Evolutionary conservation across 345 rosid genomes (phyloP).

Genomic region (Rhodomyrtus tomentosa): DNA sequence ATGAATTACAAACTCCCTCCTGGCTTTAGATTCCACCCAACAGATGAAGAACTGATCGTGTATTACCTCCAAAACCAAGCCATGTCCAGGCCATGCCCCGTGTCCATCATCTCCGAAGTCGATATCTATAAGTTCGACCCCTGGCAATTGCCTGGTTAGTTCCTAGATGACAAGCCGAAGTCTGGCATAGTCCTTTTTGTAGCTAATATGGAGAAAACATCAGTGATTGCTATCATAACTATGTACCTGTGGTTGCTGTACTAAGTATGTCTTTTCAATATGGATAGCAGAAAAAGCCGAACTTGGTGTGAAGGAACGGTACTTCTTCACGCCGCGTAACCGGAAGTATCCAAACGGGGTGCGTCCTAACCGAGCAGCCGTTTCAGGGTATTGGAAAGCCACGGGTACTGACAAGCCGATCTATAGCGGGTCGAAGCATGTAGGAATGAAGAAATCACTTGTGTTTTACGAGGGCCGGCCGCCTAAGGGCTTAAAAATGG

Average conservation of each 20-base stretch:
- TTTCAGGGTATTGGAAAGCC: constrained; percentile 69
- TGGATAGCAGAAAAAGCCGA: constrained; percentile 28
- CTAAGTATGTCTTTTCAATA: neutral
- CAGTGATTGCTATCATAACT: neutral
- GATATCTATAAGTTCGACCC: constrained; percentile 91
- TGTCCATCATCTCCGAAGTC: constrained; percentile 69
- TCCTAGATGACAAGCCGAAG: neutral
- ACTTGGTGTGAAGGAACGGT: constrained; percentile 54
- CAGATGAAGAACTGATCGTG: constrained; percentile 77
- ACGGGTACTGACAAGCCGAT: constrained; percentile 58
- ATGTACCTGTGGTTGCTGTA: neutral
- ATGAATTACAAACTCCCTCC: constrained; percentile 41
- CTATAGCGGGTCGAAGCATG: constrained; percentile 26
- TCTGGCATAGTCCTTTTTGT: neutral
- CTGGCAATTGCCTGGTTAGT: constrained; percentile 84
- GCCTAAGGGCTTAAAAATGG: constrained; percentile 65
- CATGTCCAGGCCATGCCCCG: constrained; percentile 65
- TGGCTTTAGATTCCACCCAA: constrained; percentile 89
- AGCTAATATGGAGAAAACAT: neutral
- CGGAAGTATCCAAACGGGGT: constrained; percentile 57
- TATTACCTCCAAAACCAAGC: constrained; percentile 75
- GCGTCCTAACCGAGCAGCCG: constrained; percentile 54
- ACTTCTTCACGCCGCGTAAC: constrained; percentile 47
- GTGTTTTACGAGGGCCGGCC: constrained; percentile 81
- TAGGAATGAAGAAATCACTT: constrained; percentile 81